Evolutionary conservation across 169 alveolate species (phyloP), one percentile per base, ranked within the genome.

Genomic region (Eimeria tenella): DNA sequence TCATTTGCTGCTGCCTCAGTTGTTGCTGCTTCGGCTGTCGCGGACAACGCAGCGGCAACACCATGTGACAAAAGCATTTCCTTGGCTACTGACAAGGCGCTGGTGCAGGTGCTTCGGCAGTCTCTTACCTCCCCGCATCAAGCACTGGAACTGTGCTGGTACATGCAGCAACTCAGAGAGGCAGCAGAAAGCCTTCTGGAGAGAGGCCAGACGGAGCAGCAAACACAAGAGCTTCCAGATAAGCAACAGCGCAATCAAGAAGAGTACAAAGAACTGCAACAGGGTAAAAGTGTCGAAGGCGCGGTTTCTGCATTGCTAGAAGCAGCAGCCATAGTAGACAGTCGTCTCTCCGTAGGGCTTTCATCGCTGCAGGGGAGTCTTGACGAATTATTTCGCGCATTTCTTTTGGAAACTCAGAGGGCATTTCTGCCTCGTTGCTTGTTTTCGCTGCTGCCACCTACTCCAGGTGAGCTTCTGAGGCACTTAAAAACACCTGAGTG

Each of bases 91-190:
- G 49, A 17, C 65, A 63, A 77, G 31, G 60, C 3, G 31, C 13
- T 52, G 31, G 65, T 77, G 25, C 68, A 17, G 68, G 65, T 77
- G 62, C 21, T 77, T 23, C 86, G 65, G 60, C 68, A 77, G 31
- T 60, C 42, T 6, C 65, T 53, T 11, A 42, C 65, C 31, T n/a
- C 65, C 42, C 86, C 86, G 31, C 86, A 42, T n/a, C 86, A 31
- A 15, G 25, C 86, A 6, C 65, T 63, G 9, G 86, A 77, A 52
- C 86, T 77, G 23, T 77, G 86, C n/a, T 19, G 86, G 19, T 77
- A 77, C 86, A 77, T 77, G 68, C 60, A 77, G 86, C 86, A 77
- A 31, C 65, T 77, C 52, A 49, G 86, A 77, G 68, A 8, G 60
- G 86, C 60, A 77, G 86, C 86, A 19, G 86, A 42, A 52, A 77